These are phyloP conservation scores for Phytopythium ostracodes DNA, from an alignment of 352 stramenopile species.

Conservation along the genomic window DNA sequence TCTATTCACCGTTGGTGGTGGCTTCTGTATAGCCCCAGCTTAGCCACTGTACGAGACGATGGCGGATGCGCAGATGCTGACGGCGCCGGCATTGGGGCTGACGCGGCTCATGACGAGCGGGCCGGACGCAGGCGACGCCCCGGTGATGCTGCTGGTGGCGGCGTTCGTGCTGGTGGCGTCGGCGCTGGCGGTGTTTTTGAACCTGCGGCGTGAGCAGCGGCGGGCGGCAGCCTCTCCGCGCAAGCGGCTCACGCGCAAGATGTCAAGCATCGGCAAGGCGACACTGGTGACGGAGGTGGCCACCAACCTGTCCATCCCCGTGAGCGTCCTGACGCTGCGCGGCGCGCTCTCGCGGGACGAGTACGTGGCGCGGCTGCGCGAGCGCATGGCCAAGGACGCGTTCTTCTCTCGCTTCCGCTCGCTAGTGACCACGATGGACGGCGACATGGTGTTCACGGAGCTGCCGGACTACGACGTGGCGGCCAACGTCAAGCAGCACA, in stretches of 20 bases:
- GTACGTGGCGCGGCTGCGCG: conserved; percentile 45
- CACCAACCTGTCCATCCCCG: conserved; percentile 73
- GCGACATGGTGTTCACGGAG: conserved; percentile 40
- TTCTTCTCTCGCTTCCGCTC: conserved; percentile 77
- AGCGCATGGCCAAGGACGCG: conserved; percentile 40
- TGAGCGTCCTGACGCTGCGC: conserved; percentile 55
- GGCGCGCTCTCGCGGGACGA: conserved; percentile 38
- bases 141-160: conserved; percentile 24
- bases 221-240: conserved; percentile 7
- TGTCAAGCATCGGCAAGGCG: conserved; percentile 68
- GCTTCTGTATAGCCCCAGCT: too few relatives aligned
- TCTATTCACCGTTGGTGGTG: conserved; percentile 6
- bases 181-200: conserved; percentile 23
- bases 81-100: conserved; percentile 8
- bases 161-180: conserved; percentile 34
- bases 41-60: too few relatives aligned
- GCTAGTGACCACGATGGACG: conserved; percentile 38
- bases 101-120: conserved; percentile 21
- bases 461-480: conserved; percentile 47
- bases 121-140: conserved; percentile 16
- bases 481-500: conserved; percentile 55
- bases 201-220: conserved; percentile 21
- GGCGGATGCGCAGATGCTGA: conserved; percentile 18
- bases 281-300: conserved; percentile 71
- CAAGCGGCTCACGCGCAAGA: conserved; percentile 41